phyloP scores from a whole-genome alignment of 2,329 filamentous ascomycete genomes.

The Xylariales sp. region DNA sequence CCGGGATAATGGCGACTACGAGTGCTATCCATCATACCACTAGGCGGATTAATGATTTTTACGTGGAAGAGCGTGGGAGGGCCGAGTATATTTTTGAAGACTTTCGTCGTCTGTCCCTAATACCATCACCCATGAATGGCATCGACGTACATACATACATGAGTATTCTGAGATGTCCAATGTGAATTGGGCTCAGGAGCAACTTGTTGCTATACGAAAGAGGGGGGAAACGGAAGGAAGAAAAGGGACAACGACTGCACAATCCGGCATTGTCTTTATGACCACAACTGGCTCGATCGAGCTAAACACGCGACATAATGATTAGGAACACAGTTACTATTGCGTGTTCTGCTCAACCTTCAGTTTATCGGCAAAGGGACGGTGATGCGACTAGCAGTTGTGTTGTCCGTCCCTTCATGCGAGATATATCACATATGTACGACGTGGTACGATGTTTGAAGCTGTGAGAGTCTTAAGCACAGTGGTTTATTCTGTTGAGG shows the following conservation, averaged over 20 bases:
- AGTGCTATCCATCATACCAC: not conserved
- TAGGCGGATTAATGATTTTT: not conserved
- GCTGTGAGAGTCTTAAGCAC: conserved; percentile 6
- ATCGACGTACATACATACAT: conserved; percentile 17
- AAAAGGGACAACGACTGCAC: not conserved
- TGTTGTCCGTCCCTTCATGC: conserved; percentile 4
- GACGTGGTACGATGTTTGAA: conserved; percentile 10
- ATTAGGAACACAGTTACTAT: conserved; percentile 18
- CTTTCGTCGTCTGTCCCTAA: conserved; percentile 10
- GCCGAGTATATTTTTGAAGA: conserved; percentile 2
- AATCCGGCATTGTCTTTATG: not conserved
- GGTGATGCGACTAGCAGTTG: not conserved
- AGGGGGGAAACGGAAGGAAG: not conserved
- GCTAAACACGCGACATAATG: not conserved
- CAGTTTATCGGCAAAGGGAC: conserved; percentile 7
- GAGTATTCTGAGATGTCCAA: not conserved
- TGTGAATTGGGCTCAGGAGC: not conserved
- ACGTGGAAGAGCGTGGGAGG: not conserved
- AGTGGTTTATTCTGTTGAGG: conserved; percentile 22
- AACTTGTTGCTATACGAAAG: not conserved
- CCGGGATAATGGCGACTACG: not conserved
- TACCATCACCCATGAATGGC: not conserved
- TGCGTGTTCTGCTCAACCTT: not conserved
- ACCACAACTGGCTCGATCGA: conserved; percentile 1
- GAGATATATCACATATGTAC: conserved; percentile 18